These are phyloP conservation scores for Sporobolomyces roseus DNA, from an alignment of 768 basidiomycete genomes.

Conservation along the genomic window DNA sequence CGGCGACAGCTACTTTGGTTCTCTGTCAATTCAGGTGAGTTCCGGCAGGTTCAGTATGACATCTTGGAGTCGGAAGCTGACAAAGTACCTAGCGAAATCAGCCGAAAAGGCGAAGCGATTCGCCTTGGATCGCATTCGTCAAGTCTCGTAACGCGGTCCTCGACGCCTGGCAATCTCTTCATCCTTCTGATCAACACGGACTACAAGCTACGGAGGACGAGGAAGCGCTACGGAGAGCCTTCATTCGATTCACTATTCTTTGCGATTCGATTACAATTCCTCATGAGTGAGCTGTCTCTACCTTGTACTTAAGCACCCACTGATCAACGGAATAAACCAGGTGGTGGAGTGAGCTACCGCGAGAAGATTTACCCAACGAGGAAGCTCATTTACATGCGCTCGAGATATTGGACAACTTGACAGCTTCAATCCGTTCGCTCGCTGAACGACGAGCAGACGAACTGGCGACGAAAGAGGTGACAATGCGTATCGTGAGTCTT, in stretches of 20 bases:
- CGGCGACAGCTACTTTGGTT: neutral
- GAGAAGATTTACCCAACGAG: neutral
- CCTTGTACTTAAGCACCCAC: no score
- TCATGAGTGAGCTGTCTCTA: neutral
- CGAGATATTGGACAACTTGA: neutral
- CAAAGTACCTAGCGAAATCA: no score
- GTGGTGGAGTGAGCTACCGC: slow-evolving; percentile 10
- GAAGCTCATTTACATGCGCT: neutral
- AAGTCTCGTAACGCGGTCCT: neutral
- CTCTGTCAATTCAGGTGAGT: no score
- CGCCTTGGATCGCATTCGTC: slow-evolving; percentile 14
- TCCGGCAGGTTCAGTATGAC: no score
- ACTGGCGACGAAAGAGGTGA: no score
- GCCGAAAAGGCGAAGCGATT: neutral
- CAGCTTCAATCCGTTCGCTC: neutral
- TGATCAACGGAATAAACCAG: neutral
- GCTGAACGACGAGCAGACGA: no score
- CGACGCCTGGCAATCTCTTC: neutral
- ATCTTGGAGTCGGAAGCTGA: no score
- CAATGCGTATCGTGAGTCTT: neutral
- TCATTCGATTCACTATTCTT: neutral
- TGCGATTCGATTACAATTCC: slow-evolving; percentile 13
- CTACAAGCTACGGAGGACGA: neutral
- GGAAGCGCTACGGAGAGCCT: neutral
- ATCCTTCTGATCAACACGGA: neutral